These are phyloP conservation scores for Rhodotorula sp. DNA, from an alignment of 1,284 basidiomycete species.

Conservation along the genomic window DNA sequence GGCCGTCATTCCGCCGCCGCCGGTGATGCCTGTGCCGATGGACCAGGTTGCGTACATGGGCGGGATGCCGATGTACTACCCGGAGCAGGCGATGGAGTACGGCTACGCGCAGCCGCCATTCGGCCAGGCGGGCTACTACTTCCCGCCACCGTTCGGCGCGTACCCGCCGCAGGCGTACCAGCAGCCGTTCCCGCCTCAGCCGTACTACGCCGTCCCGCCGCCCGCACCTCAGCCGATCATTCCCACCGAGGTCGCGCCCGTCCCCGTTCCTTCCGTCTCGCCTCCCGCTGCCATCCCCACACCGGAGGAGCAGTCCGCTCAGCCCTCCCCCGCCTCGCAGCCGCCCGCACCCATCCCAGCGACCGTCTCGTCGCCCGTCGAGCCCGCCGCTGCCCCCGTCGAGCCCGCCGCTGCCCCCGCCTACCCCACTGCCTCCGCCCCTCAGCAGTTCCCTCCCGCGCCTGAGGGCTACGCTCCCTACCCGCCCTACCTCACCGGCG, in stretches of 20 bases:
- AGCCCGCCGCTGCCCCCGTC: background rate
- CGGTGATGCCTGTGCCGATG: slow-evolving; percentile 7
- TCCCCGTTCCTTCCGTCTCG: background rate
- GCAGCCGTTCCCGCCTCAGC: slow-evolving; percentile 27
- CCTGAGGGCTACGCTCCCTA: background rate
- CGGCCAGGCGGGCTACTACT: slow-evolving; percentile 29
- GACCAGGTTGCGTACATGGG: slow-evolving; percentile 18
- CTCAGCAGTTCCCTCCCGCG: background rate
- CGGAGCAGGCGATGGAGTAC: slow-evolving; percentile 32
- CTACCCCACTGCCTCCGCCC: background rate
- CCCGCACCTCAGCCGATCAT: slow-evolving; percentile 15
- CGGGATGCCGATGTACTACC: slow-evolving; percentile 39
- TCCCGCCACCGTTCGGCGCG: slow-evolving; percentile 19
- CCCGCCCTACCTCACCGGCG: too few species aligned
- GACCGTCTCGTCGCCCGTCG: background rate
- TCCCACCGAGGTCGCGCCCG: slow-evolving; percentile 2
- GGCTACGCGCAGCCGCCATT: slow-evolving; percentile 34
- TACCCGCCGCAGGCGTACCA: slow-evolving; percentile 8
- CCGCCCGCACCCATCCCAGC: background rate
- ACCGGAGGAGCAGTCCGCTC: background rate
- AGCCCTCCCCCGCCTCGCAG: background rate
- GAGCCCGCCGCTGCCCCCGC: too few species aligned
- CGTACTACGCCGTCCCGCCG: slow-evolving; percentile 24
- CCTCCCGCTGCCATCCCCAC: background rate
- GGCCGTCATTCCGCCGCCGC: background rate